These are phyloP conservation scores for Candida berthetii DNA, from an alignment of 805 yeast genomes.

Conservation along the genomic window DNA sequence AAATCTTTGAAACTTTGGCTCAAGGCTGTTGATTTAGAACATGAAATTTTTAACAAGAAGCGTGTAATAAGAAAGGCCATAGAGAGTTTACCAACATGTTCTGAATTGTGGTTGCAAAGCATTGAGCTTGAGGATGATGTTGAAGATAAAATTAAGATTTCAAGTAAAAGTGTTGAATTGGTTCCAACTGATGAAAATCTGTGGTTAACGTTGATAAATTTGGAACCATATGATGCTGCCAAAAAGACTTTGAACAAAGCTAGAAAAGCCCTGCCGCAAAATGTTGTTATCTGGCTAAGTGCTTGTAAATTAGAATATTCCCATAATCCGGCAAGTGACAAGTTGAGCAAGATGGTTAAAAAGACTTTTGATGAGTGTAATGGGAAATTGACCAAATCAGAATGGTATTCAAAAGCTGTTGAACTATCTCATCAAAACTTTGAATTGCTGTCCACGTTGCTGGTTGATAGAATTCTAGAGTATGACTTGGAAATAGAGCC, in stretches of 20 bases:
- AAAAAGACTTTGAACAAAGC: constrained; percentile 53
- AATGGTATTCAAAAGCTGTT: constrained; percentile 56
- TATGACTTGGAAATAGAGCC: constrained; percentile 21
- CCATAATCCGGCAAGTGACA: constrained; percentile 31
- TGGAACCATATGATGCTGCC: constrained; percentile 40
- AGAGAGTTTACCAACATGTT: constrained; percentile 52
- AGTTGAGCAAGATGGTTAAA: constrained; percentile 39
- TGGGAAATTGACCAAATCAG: constrained; percentile 25
- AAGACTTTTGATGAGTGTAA: constrained; percentile 41
- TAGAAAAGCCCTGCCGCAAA: constrained; percentile 42
- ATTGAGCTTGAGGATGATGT: constrained; percentile 52
- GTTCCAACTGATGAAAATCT: constrained; percentile 59
- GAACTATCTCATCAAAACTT: constrained; percentile 43
- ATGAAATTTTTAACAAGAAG: constrained; percentile 43
- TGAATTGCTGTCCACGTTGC: constrained; percentile 42
- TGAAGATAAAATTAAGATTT: constrained; percentile 43
- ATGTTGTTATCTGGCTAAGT: constrained; percentile 58
- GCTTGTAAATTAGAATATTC: constrained; percentile 67
- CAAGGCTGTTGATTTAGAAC: constrained; percentile 62
- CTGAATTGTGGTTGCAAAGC: constrained; percentile 62
- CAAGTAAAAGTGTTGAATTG: constrained; percentile 61
- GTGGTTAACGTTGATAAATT: constrained; percentile 53
- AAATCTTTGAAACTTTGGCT: constrained; percentile 65
- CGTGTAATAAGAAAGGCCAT: constrained; percentile 66
- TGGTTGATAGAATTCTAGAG: constrained; percentile 37